A percentile compares a stretch with the other conserved stretches of the same genome.
Evolutionary conservation across 208 protist genomes (phyloP).

Genomic region (Acanthamoeba healyi): DNA sequence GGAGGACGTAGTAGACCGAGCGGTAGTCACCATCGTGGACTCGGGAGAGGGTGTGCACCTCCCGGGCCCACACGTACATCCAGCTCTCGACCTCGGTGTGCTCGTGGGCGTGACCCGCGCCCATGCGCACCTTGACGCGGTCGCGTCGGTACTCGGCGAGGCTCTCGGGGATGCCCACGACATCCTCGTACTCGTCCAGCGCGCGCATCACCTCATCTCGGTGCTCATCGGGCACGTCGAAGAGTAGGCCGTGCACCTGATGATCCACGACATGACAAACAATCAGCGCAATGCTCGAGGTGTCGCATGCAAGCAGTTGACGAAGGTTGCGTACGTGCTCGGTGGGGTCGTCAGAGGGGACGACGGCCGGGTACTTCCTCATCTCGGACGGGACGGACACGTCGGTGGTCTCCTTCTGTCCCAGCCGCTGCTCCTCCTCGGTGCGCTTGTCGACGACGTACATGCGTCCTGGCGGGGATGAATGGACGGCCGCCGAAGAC

Average conservation of each 20-base stretch:
- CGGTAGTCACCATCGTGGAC: conserved; percentile 30
- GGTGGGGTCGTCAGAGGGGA: not conserved
- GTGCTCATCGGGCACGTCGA: conserved; percentile 35
- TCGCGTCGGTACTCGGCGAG: conserved; percentile 20
- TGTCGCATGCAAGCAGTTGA: not conserved
- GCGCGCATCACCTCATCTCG: not conserved
- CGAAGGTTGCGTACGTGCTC: not conserved
- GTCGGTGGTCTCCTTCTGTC: conserved; percentile 33
- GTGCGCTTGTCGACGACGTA: conserved; percentile 45
- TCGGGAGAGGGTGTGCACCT: not conserved
- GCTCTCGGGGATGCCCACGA: conserved; percentile 9
- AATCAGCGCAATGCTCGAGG: not conserved
- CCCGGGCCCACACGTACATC: conserved; percentile 34
- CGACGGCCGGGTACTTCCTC: conserved; percentile 43
- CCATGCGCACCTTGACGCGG: conserved; percentile 17
- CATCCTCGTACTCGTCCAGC: conserved; percentile 38
- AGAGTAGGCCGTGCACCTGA: not conserved
- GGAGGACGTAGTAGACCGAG: not conserved
- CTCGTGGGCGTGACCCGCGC: not conserved
- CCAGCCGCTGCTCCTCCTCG: conserved; percentile 13
- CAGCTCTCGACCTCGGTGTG: conserved; percentile 1
- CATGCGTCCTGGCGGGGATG: conserved; percentile 3
- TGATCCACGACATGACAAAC: not conserved
- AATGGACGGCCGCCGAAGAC: not conserved
- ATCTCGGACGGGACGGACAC: not conserved